Evolutionary conservation across 78 protist genomes (phyloP).

Genomic region (Cyanophora paradoxa): DNA sequence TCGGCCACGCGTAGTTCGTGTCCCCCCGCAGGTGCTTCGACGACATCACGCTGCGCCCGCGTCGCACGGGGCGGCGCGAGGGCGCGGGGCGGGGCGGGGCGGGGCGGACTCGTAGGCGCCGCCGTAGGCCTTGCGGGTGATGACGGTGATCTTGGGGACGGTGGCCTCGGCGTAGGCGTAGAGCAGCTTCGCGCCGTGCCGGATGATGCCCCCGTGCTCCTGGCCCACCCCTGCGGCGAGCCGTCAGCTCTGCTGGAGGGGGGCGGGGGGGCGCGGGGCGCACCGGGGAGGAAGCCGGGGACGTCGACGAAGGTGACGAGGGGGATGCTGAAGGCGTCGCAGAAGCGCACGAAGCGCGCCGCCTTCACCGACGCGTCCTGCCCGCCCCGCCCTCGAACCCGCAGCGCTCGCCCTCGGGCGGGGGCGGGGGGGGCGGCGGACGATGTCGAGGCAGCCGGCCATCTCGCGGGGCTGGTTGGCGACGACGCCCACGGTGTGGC

Average conservation of each 20-base stretch:
- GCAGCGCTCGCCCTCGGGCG: too few relatives aligned
- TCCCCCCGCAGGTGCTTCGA: slow-evolving; percentile 96
- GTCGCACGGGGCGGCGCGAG: neutral
- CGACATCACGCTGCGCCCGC: slow-evolving; percentile 96
- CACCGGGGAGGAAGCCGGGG: slow-evolving; percentile 98
- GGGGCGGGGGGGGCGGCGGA: too few relatives aligned
- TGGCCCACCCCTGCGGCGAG: slow-evolving; percentile 17
- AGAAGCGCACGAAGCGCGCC: slow-evolving; percentile 88
- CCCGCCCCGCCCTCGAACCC: too few relatives aligned
- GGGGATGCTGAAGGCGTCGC: slow-evolving; percentile 96
- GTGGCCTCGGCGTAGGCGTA: slow-evolving; percentile 98
- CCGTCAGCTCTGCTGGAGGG: too few relatives aligned
- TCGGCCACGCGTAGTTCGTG: slow-evolving; percentile 97
- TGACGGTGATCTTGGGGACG: slow-evolving; percentile 94
- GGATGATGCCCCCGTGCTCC: slow-evolving; percentile 93
- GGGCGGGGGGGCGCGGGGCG: neutral
- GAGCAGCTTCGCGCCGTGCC: slow-evolving; percentile 96
- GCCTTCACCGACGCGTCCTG: slow-evolving; percentile 91
- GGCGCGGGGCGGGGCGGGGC: neutral
- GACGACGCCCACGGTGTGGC: slow-evolving; percentile 90
- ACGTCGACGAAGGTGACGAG: slow-evolving; percentile 94
- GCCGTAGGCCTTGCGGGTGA: slow-evolving; percentile 97
- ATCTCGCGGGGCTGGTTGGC: slow-evolving; percentile 93
- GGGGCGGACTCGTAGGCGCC: neutral
- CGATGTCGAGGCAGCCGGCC: slow-evolving; percentile 95